Evolutionary conservation across 768 basidiomycete genomes (phyloP), one percentile per base, ranked within the genome.

Genomic region (Suillus placidus): DNA sequence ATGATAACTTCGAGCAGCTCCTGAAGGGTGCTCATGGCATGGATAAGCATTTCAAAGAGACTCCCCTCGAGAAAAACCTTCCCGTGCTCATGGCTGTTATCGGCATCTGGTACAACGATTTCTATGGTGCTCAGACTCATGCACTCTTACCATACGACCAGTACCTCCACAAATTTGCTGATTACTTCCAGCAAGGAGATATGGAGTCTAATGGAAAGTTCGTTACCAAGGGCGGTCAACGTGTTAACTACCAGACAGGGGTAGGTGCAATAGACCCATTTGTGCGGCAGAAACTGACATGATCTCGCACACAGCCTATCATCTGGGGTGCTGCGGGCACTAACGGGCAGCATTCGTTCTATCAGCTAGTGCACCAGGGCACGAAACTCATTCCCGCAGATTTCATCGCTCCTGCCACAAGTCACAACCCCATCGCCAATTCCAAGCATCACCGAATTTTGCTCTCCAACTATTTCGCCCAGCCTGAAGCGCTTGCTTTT

Each of bases 171-270:
- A 97, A 97, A 79, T 99, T 99, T 72, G 97, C 97, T 43, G 97
- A 99, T 79, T 99, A 99, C 84, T 99, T 99, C 93, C 97, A 98
- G 79, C 97, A 99, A 79, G 97, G 96, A 55, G 97, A 99, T 79
- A 99, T 99, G 97, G 97, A 99, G 80, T 97, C 95, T 30, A 98
- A 99, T 77, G 97, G 97, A 64, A 99, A 99, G 83, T 93, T 87
- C 63, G 86, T 98, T 68, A 99, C 97, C 70, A 99, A 99, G 81
- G 84, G 87, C 66, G 97, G 97, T 8, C 84, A 93, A 69, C 91
- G 93, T 61, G 97, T 99, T 13, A 80, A 93, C 80, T 99, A 99
- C 80, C 89, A 99, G 82, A 99, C 97, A 63, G 97, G 97, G 63
- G 95, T 95, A 81, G 57, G 92, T 78, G 30, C n/a, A 52, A 58